Evolutionary conservation across 78 protist genomes (phyloP), one percentile per base, ranked within the genome.

Genomic region (Salpingoeca rosetta): DNA sequence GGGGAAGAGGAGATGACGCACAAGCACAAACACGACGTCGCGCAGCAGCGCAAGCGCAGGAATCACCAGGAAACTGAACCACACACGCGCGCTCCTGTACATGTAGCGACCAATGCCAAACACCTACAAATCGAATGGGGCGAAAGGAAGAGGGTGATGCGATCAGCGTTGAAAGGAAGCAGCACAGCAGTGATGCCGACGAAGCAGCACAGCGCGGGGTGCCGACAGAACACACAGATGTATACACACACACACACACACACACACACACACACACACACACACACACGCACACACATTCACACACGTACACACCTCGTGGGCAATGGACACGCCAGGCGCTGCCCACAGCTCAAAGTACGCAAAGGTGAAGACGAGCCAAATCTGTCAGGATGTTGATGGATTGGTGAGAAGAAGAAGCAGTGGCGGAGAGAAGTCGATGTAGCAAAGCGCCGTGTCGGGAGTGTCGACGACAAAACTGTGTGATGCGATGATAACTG

Each of bases 261-360:
- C n/a, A n/a, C n/a, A n/a, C n/a, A n/a, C n/a, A n/a, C n/a, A n/a
- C n/a, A n/a, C n/a, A n/a, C n/a, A n/a, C n/a, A n/a, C n/a, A n/a
- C n/a, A n/a, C n/a, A n/a, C n/a, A n/a, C n/a, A n/a, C n/a, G n/a
- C n/a, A n/a, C n/a, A n/a, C n/a, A n/a, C n/a, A n/a, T n/a, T n/a
- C n/a, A n/a, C n/a, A n/a, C n/a, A n/a, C 44, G 73, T 57, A 44
- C 72, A 83, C 42, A 83, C 12, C 27, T 10, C 37, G 45, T 65
- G 40, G 27, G 86, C 79, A 35, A 25, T 26, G 38, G 28, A 3
- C 73, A 22, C 65, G 72, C 80, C 77, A 80, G 74, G 28, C 1
- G 36, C 81, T 31, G 82, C 80, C 80, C 87, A 84, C n/a, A 76
- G n/a, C 39, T 10, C 43, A 11, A 36, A 27, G 65, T 75, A 84